Conservation (phyloP, 768 basidiomycete species). For the Pulveroboletus sp. region DNA sequence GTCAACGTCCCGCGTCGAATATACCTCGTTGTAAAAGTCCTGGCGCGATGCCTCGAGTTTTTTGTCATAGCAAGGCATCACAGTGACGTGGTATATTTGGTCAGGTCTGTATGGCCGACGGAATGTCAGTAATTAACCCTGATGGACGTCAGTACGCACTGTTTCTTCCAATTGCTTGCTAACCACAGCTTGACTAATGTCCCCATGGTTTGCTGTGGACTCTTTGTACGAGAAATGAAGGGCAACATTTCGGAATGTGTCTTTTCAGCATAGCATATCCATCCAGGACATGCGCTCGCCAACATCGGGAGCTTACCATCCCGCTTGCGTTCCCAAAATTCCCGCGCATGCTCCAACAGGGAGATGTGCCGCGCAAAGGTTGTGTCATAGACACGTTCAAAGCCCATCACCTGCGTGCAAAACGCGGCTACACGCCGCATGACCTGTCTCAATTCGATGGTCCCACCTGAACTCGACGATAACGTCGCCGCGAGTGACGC, state of each 20-base stretch:
- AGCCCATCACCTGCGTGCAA: constrained; percentile 61
- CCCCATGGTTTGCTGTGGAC: constrained; percentile 93
- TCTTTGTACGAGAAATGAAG: constrained; percentile 83
- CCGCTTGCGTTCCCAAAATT: constrained; percentile 71
- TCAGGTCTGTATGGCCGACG: constrained; percentile 51
- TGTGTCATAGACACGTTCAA: constrained; percentile 86
- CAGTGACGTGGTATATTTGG: constrained; percentile 90
- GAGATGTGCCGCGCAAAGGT: constrained; percentile 90
- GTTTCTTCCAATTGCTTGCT: constrained; percentile 57
- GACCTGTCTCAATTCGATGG: constrained; percentile 51
- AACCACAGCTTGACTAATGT: constrained; percentile 90
- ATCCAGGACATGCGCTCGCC: constrained; percentile 94
- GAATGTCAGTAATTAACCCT: neutral
- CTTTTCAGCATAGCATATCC: constrained; percentile 99
- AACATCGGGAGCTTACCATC: constrained; percentile 70
- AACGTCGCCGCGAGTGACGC: constrained; percentile 72
- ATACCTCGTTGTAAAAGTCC: constrained; percentile 82
- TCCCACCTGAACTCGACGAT: constrained; percentile 40
- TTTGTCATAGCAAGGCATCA: constrained; percentile 99
- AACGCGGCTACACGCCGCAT: constrained; percentile 71
- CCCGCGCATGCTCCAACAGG: constrained; percentile 72
- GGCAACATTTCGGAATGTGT: constrained; percentile 92
- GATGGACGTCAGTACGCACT: constrained; percentile 42
- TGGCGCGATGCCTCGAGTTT: constrained; percentile 95
- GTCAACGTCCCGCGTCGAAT: constrained; percentile 89